Evolutionary conservation across 2,329 filamentous ascomycete species (phyloP), one percentile per base, ranked within the genome.

Genomic region (Aureobasidium sp.): DNA sequence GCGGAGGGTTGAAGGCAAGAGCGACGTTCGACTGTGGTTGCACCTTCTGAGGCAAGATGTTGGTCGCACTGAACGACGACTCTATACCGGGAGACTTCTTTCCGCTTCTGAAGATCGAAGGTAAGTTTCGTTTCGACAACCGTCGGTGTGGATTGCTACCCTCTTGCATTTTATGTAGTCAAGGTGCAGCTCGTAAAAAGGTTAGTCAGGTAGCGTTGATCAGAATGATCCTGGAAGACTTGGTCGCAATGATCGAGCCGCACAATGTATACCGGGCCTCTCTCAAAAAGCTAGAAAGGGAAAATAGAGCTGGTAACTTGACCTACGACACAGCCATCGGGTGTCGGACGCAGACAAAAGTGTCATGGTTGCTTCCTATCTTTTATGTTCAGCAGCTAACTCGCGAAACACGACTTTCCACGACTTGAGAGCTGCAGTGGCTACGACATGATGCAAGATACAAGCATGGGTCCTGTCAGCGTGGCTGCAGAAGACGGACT

Each of bases 41-140:
- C 37, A 3, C 32, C 5, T 52, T 39, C 32, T 32, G 29, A 2
- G 63, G 63, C 20, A 64, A 13, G 4, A 64, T 61, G 10, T 63
- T 58, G n/a, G 63, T 58, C 7, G 57, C 61, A 27, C 63, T 64
- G 53, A 64, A 64, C 12, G 56, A 61, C 3, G 63, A 64, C 29
- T 61, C 46, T 0, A 52, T 37, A 1, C 55, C 55, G 2, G 57
- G 47, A 2, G 57, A 61, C 13, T 51, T 52, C 39, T 41, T 41
- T 34, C 44, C 42, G 10, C 55, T 47, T 20, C 59, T 56, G 50
- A 60, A 42, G 8, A 64, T 56, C 4, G 47, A 55, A 10, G 57
- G 47, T 1, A 37, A 13, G 39, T 58, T 23, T 51, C 51, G 48
- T 39, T 60, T 62, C 15, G 50, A 58, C 20, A 42, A 29, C 36